These are phyloP conservation scores for Cystobasidium slooffiae DNA, from an alignment of 1,284 basidiomycete species.

Conservation along the genomic window DNA sequence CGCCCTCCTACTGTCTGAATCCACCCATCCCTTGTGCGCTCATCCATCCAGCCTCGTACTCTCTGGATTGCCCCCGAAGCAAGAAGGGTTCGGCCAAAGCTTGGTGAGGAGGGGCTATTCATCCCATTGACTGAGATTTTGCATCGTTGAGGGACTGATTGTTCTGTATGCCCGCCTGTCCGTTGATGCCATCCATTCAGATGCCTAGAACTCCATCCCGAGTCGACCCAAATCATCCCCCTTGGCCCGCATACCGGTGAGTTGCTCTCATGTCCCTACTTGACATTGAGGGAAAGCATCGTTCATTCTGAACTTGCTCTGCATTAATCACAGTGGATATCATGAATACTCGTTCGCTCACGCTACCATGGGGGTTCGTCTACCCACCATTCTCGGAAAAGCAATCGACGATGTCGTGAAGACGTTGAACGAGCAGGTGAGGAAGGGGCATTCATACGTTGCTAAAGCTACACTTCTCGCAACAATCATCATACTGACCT, in stretches of 20 bases:
- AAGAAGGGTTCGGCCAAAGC: slow-evolving; percentile 48
- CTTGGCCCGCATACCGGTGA: slow-evolving; percentile 74
- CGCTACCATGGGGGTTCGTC: slow-evolving; percentile 60
- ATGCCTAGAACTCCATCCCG: slow-evolving; percentile 61
- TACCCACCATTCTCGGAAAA: slow-evolving; percentile 94
- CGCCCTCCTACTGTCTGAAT: background rate
- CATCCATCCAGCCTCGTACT: slow-evolving; percentile 40
- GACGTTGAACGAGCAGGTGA: slow-evolving; percentile 76
- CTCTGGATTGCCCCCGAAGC: slow-evolving; percentile 52
- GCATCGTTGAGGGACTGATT: background rate
- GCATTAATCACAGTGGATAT: slow-evolving; percentile 68
- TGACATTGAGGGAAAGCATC: background rate
- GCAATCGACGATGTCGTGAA: slow-evolving; percentile 89
- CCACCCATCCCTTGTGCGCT: background rate
- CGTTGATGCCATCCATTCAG: slow-evolving; percentile 46
- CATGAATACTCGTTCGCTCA: slow-evolving; percentile 76
- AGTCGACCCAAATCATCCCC: slow-evolving; percentile 86
- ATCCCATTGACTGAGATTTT: background rate
- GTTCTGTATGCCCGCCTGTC: background rate
- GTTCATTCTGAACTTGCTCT: background rate
- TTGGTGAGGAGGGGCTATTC: slow-evolving; percentile 27
- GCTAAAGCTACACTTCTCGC: no score
- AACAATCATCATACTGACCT: background rate
- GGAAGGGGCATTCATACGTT: slow-evolving; percentile 9
- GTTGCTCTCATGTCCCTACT: slow-evolving; percentile 62